phyloP scores from a whole-genome alignment of 768 basidiomycete genomes.

The Mycena crocata region DNA sequence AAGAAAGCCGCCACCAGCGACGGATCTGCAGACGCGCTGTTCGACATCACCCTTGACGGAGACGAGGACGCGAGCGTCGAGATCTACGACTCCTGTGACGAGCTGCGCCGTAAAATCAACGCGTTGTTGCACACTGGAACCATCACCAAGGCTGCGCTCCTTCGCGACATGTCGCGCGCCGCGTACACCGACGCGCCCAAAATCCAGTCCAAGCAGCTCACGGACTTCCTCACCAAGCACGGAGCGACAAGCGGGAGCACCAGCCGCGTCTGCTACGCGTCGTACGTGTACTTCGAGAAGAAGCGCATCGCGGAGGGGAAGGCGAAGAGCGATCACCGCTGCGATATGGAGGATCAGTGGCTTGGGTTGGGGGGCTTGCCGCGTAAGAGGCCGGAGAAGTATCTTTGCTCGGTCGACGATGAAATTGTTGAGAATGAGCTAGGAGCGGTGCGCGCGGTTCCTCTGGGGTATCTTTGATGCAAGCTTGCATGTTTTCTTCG shows the following conservation, averaged over 20 bases:
- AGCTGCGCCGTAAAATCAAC: slow-evolving; percentile 32
- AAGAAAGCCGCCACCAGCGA: background rate
- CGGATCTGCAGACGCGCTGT: slow-evolving; percentile 12
- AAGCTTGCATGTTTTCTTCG: too few relatives aligned
- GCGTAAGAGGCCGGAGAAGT: slow-evolving; percentile 16
- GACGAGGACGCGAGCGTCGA: slow-evolving; percentile 28
- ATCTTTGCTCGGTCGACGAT: background rate
- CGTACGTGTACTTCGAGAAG: slow-evolving; percentile 35
- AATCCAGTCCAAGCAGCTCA: slow-evolving; percentile 34
- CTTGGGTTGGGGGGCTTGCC: slow-evolving; percentile 33
- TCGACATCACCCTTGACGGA: slow-evolving; percentile 24
- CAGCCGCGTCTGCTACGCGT: slow-evolving; percentile 31
- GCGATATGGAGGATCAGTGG: slow-evolving; percentile 36
- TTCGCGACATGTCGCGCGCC: slow-evolving; percentile 33
- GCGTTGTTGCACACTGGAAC: slow-evolving; percentile 25
- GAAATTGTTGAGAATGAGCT: slow-evolving; percentile 18
- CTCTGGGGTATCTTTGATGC: background rate
- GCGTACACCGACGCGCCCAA: slow-evolving; percentile 30
- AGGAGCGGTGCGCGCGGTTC: slow-evolving; percentile 16
- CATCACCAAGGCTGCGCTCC: slow-evolving; percentile 29
- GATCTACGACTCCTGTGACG: slow-evolving; percentile 30
- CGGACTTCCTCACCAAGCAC: slow-evolving; percentile 29
- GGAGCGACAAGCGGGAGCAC: slow-evolving; percentile 31
- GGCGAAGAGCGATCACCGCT: slow-evolving; percentile 30
- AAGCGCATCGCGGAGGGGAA: slow-evolving; percentile 27